Evolutionary conservation across 139 green algal species (phyloP).

Genomic region (Spirogloea muscicola): DNA sequence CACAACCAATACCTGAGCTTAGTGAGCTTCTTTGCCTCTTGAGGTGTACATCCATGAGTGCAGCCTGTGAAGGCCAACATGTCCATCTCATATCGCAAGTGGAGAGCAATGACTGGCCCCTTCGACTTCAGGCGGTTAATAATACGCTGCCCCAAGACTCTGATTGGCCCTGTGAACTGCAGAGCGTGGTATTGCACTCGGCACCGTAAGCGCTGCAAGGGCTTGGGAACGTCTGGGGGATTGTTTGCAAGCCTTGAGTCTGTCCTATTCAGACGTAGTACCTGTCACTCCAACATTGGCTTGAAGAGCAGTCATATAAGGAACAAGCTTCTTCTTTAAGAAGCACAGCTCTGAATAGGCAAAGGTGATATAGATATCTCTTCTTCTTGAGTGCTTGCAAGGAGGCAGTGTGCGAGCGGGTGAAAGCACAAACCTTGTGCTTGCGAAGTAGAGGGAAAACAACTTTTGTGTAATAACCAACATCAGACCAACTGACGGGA

Average conservation of each 20-base stretch:
- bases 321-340: not conserved
- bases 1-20: conserved; percentile 33
- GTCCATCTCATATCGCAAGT: conserved; percentile 44
- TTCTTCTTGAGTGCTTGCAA: not conserved
- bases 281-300: conserved; percentile 1
- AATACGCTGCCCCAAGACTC: conserved; percentile 12
- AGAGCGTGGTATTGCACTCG: conserved; percentile 28
- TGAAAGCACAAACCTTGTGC: conserved; percentile 21
- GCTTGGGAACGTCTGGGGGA: conserved; percentile 8
- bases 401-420: not conserved
- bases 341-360: not conserved
- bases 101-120: conserved; percentile 34
- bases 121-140: conserved; percentile 6
- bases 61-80: conserved; percentile 44
- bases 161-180: conserved; percentile 27
- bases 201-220: conserved; percentile 20
- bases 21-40: conserved; percentile 10
- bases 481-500: conserved; percentile 30
- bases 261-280: conserved; percentile 25
- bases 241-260: conserved; percentile 38
- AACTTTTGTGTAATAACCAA: conserved; percentile 20
- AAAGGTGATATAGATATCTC: not conserved
- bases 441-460: conserved; percentile 21
- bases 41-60: conserved; percentile 24
- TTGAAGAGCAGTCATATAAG: not conserved